Conservation (phyloP, 208 protist species). For the Jaenimonas drosophilae region DNA sequence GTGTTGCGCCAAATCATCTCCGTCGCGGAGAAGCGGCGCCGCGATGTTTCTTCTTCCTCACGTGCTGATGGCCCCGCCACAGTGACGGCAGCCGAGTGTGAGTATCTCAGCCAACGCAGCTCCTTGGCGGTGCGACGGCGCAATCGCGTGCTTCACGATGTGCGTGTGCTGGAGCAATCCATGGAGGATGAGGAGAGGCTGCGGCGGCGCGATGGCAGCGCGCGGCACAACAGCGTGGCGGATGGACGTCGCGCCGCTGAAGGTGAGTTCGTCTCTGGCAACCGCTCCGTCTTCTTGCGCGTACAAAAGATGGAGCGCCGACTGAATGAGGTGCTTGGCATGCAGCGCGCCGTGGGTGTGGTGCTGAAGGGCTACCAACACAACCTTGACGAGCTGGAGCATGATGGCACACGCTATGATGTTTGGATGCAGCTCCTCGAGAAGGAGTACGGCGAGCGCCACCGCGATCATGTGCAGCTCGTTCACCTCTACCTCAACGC, state of each 20-base stretch:
- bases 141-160: conserved; percentile 43
- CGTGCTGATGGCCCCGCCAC: conserved; percentile 7
- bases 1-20: conserved; percentile 47
- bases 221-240: neutral
- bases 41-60: conserved; percentile 5
- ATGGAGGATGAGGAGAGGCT: neutral
- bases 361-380: conserved; percentile 84
- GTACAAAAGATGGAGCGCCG: conserved; percentile 87
- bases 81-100: conserved; percentile 50
- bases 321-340: conserved; percentile 81
- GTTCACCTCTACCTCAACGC: conserved; percentile 77
- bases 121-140: conserved; percentile 25
- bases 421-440: conserved; percentile 49
- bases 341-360: conserved; percentile 73
- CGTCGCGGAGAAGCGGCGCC: conserved; percentile 15
- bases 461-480: conserved; percentile 84
- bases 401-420: conserved; percentile 60
- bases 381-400: conserved; percentile 59
- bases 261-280: conserved; percentile 9
- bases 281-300: conserved; percentile 45
- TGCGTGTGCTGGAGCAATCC: conserved; percentile 7
- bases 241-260: neutral
- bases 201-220: neutral
- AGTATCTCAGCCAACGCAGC: conserved; percentile 29
- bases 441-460: conserved; percentile 56